Evolutionary conservation across 495 filamentous ascomycete species (phyloP), one percentile per base, ranked within the genome.

Genomic region (Xylaria castorea): DNA sequence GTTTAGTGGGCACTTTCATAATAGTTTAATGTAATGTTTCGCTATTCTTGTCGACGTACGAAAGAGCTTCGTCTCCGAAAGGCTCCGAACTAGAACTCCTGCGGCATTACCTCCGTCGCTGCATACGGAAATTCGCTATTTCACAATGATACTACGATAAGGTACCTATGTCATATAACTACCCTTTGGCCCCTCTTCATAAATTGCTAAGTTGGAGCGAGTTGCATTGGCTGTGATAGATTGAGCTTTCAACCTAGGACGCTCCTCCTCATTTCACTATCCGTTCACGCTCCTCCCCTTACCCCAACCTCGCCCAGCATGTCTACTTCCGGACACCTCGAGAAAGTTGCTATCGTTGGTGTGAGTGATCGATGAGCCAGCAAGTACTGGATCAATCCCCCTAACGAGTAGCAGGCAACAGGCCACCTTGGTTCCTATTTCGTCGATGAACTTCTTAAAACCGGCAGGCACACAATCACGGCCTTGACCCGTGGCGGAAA

Each of bases 351-450:
- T 66, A 84, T 88, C 42, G 79, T 87, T 34, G 86, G 86, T 9
- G 82, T 85, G 78, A 75, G 83, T 78, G 22, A 12, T 61, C 14
- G n/a, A 27, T 16, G 32, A 16, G 48, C 20, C 3, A 18, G 16
- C 5, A 2, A 51, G 30, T 16, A 16, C 18, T 7, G 14, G n/a
- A 36, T 1, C 18, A 12, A n/a, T 22, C 4, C 22, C 40, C 48
- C 61, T 68, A 36, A 74, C 60, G 9, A 25, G 14, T 60, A 16
- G 12, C 57, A 90, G 87, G 87, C 85, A 7, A 81, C 80, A 30
- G 89, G 89, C 46, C 80, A 84, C 70, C 67, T 80, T 48, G 89
- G 89, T 57, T 81, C 76, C 55, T 80, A 76, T 76, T 85, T 90
- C 36, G 76, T 84, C 12, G 71, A 83, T 30, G 81, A 77, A 16